Percentiles rank a stretch among this genome's conserved stretches.
Evolutionary conservation across 345 rosid species (phyloP).

Genomic region (Aurinia saxatilis): DNA sequence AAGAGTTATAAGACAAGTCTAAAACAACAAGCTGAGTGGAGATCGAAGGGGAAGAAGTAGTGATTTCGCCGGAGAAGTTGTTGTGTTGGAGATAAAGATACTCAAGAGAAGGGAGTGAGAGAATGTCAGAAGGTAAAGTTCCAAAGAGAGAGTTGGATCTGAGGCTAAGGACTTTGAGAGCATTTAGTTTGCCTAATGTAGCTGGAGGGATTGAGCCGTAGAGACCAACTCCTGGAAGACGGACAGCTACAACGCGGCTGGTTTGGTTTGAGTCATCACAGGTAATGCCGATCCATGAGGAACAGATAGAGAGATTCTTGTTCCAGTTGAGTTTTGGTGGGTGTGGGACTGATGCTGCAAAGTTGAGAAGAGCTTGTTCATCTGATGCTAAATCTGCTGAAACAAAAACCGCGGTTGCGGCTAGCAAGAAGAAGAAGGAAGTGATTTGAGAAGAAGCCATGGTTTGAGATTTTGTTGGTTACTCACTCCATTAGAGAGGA

Average conservation of each 20-base stretch:
- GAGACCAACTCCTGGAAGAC: slow-evolving; percentile 69
- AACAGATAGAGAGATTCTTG: slow-evolving; percentile 31
- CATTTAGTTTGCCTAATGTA: slow-evolving; percentile 48
- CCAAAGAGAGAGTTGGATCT: slow-evolving; percentile 66
- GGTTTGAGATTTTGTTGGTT: slow-evolving; percentile 1
- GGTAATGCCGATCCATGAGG: slow-evolving; percentile 56
- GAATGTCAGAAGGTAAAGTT: slow-evolving; percentile 51
- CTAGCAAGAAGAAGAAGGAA: slow-evolving; percentile 23
- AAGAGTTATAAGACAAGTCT: slow-evolving; percentile 64
- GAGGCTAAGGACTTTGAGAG: slow-evolving; percentile 57
- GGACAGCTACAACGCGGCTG: slow-evolving; percentile 42
- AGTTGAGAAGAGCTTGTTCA: slow-evolving; percentile 46
- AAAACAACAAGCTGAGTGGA: slow-evolving; percentile 41
- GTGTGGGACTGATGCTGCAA: slow-evolving; percentile 43
- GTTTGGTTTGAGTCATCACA: slow-evolving; percentile 30
- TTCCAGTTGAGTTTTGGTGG: slow-evolving; percentile 53
- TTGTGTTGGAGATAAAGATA: slow-evolving; percentile 59
- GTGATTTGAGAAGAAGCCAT: slow-evolving; percentile 16
- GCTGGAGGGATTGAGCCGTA: slow-evolving; percentile 48
- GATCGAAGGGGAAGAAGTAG: slow-evolving; percentile 18
- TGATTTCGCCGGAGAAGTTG: slow-evolving; percentile 49
- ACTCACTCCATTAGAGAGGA: slow-evolving; percentile 12
- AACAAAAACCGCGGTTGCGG: neutral
- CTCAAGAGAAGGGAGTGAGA: slow-evolving; percentile 50
- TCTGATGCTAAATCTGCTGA: slow-evolving; percentile 45